Evolutionary conservation across 2,329 filamentous ascomycete genomes (phyloP), one percentile per base, ranked within the genome.

Genomic region (Calonectria ilicicola): DNA sequence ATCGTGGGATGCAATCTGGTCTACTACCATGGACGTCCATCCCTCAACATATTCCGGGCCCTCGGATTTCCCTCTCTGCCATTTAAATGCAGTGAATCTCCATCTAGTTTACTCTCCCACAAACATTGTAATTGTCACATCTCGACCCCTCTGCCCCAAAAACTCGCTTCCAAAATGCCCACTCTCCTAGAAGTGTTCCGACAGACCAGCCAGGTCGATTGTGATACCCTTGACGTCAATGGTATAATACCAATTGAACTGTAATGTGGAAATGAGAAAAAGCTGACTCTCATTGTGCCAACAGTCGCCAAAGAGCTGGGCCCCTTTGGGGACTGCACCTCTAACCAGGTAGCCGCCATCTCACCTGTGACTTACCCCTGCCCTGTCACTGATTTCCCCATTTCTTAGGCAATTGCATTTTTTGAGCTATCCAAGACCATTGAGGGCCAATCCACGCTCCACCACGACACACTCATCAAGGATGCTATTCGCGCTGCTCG

Each of bases 251-350:
- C 44, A 8, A 7, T 32, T 23, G 17, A 46, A 44, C 19, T 46
- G 58, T 9, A 42, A 23, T 29, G 8, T 27, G 19, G 8, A 9
- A 17, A 17, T 15, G 5, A 35, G 58, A 26, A 35, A 29, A 2
- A 32, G 53, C 70, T 80, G 23, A 82, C 53, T 38, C n/a, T 17
- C 4, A 14, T 19, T n/a, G 44, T 23, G n/a, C n/a, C 56, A 14
- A 17, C 27, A 83, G 82, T 83, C 32, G 81, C 81, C 32, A 74
- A 77, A 17, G 72, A 77, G 3, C 69, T 84, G 3, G 82, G 82
- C 0, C 81, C 81, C 1, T 84, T 84, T 53, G 77, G 81, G n/a
- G 82, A 84, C 44, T 82, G 82, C 47, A 84, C 83, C 7, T 84
- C 83, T 1, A 84, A 84, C 19, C 82, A 83, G 73, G 82, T 81